Base-by-base conservation (phyloP, 2,329 filamentous ascomycete genomes). In the Endoconidiophora polonica region DNA sequence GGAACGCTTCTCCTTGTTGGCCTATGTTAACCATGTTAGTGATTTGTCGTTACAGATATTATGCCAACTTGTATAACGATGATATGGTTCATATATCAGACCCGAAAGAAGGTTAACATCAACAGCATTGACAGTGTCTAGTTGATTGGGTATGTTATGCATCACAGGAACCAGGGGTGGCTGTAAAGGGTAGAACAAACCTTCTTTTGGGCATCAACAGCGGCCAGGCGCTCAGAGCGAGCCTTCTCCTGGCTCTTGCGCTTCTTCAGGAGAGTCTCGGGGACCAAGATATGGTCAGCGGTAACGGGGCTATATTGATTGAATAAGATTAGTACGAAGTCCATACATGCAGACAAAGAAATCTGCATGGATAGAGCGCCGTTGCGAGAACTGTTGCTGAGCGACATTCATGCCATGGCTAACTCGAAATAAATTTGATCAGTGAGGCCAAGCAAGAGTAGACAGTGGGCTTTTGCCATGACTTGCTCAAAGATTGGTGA, bases 201-300 rank as follows among this genome's bases (percentile, higher is more conserved):
- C 76, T 86, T 77, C 76, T 91, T 91, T 71, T 81, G 84, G 77
- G 94, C 84, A 71, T 87, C 77, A 59, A 79, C 68, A 64, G 85
- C 84, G 58, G 83, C 77, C 60, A 76, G 70, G 68, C 81, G 83
- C 73, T 90, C 85, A 69, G 91, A 88, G 69, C 88, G 85, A 68
- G 88, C 87, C 81, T 95, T 94, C 81, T 98, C 91, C 76, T 95
- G 90, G 70, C 80, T 86, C 87, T 98, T 98, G 77, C 91, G 86
- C 86, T 98, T 98, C 85, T 98, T 98, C 71, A 98, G 81, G 65
- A 98, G 86, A 63, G 91, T 98, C 86, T 98, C 91, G 62, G 91
- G 91, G 67, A 96, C 86, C 69, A 96, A 77, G 69, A 98, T 81
- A 70, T 96, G 84, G 70, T 95, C 86, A 71, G 88, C 73, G 70